Percentiles rank a stretch among this genome's conserved stretches.
phyloP scores from a whole-genome alignment of 140 eudicot species.

The Senecio squalidus region DNA sequence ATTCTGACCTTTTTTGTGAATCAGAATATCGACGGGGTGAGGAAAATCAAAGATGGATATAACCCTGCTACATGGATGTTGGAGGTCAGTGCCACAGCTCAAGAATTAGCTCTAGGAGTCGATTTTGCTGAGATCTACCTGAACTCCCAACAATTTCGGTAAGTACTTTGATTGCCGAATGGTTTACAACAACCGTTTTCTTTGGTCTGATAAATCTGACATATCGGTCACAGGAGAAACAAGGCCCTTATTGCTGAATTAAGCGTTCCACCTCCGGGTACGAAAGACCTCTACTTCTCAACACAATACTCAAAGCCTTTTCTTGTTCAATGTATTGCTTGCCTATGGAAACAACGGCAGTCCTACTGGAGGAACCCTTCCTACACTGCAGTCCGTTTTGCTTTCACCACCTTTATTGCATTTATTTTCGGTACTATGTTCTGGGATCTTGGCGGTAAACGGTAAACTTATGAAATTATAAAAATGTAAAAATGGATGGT shows the following conservation, averaged over 20 bases:
- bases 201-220: not conserved
- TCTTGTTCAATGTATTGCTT: slow-evolving; percentile 43
- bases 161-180: not conserved
- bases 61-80: slow-evolving; percentile 36
- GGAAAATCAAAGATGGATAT: slow-evolving; percentile 50
- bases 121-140: slow-evolving; percentile 37
- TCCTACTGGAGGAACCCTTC: slow-evolving; percentile 74
- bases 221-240: slow-evolving; percentile 69
- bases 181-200: not conserved
- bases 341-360: slow-evolving; percentile 59
- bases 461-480: slow-evolving; percentile 26
- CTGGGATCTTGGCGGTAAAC: slow-evolving; percentile 58
- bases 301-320: slow-evolving; percentile 49
- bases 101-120: slow-evolving; percentile 37
- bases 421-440: slow-evolving; percentile 55
- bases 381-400: slow-evolving; percentile 62
- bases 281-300: slow-evolving; percentile 46
- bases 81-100: slow-evolving; percentile 35
- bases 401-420: slow-evolving; percentile 44
- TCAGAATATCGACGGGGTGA: slow-evolving; percentile 46
- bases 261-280: slow-evolving; percentile 46
- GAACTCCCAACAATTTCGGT: slow-evolving; percentile 47
- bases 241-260: slow-evolving; percentile 48
- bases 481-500: too few species aligned
- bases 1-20: not conserved